Base-by-base conservation (phyloP, 2,329 filamentous ascomycete genomes). In the Fusarium fujikuroi region DNA sequence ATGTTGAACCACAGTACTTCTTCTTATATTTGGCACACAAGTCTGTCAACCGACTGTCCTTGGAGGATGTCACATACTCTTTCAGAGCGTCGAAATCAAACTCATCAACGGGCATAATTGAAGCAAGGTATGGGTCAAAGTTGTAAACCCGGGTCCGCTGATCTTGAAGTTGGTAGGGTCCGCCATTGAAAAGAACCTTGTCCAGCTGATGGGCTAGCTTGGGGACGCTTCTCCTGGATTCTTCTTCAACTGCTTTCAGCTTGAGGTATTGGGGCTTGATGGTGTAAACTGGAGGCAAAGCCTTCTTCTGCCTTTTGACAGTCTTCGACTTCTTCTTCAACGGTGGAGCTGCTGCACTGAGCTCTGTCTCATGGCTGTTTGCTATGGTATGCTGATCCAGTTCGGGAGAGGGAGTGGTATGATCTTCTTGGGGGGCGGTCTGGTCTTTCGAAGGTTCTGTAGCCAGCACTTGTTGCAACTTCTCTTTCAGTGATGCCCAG, bases 1-100 rank as follows among this genome's bases (percentile, higher is more conserved):
- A 99, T 1, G 96, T 98, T 18, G 96, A 99, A 15, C 96, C 96
- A 16, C 95, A 92, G 79, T 97, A 99, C 79, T 93, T 97, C 80
- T 91, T 94, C 18, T 86, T 84, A 68, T 93, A 83, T 60, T 90
- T 82, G 56, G 86, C 85, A 4, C 94, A 93, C 46, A 96, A 88
- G 3, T 86, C 80, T n/a, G 92, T 87, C 18, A 99, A 86, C 9
- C 87, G 90, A 10, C 84, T 82, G 79, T 99, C 96, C 79, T 93
- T 91, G 15, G 95, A 98, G 1, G 96, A 98, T 0, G 95, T 98
- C 73, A 97, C 91, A 81, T 97, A 99, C 71, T 91, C 88, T 80
- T 93, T 94, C 60, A 99, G 83, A 7, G 94, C 91, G 65, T 93
- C 89, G 81, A 97, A 99, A 79, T 99, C 94, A 78, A 99, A 99